A percentile compares a stretch with the other conserved stretches of the same genome.
phyloP scores from a whole-genome alignment of 2,329 filamentous ascomycete genomes.

The Didymella glomerata region DNA sequence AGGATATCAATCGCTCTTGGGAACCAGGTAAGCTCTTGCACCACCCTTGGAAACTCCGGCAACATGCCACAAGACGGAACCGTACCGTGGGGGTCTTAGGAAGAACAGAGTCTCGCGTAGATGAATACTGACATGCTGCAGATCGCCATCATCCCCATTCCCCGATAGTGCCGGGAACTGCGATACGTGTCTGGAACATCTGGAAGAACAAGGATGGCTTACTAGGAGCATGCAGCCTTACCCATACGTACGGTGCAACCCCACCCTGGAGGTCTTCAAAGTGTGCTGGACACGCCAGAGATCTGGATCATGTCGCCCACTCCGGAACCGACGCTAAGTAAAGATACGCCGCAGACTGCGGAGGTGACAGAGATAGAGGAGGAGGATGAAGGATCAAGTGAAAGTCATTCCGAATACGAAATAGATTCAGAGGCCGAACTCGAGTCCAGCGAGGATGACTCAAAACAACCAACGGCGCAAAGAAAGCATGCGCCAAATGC shows the following conservation, averaged over 20 bases:
- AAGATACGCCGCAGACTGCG: background rate
- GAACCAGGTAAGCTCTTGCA: constrained; percentile 52
- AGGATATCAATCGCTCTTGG: constrained; percentile 49
- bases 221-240: background rate
- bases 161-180: background rate
- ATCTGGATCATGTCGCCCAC: background rate
- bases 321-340: background rate
- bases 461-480: background rate
- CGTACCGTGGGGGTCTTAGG: too few species aligned
- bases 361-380: background rate
- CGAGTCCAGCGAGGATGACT: background rate
- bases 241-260: background rate
- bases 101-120: background rate
- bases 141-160: background rate
- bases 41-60: too few species aligned
- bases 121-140: background rate
- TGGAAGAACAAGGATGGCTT: background rate
- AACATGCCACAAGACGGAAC: too few species aligned
- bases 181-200: background rate
- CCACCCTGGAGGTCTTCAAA: too few species aligned
- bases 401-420: background rate
- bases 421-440: background rate
- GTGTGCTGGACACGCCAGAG: background rate
- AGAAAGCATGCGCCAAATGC: too few species aligned
- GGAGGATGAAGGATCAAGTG: background rate